Conservation (phyloP, 2,329 filamentous ascomycete species). For the Fusarium sp. region DNA sequence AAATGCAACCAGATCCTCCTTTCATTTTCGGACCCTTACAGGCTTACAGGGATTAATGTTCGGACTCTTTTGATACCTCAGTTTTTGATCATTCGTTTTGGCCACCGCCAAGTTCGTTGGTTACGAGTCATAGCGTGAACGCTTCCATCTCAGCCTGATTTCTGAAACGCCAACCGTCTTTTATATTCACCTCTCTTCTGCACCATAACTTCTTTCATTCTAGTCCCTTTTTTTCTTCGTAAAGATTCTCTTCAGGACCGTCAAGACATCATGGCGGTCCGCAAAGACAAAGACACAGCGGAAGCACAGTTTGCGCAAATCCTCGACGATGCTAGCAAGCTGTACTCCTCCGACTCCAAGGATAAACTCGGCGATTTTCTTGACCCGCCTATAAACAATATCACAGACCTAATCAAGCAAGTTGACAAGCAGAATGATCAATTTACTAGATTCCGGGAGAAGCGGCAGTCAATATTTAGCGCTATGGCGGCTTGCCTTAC, state of each 20-base stretch:
- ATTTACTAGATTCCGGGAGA: constrained; percentile 50
- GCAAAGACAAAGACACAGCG: constrained; percentile 25
- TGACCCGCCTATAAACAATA: constrained; percentile 45
- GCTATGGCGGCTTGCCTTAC: constrained; percentile 44
- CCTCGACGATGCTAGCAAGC: constrained; percentile 47
- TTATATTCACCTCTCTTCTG: not conserved
- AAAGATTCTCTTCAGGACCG: not conserved
- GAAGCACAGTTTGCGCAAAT: constrained; percentile 44
- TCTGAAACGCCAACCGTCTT: constrained; percentile 16
- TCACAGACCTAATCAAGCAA: constrained; percentile 46
- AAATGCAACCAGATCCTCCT: not conserved
- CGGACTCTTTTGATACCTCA: not conserved
- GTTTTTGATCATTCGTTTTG: constrained; percentile 4
- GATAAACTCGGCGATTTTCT: constrained; percentile 45
- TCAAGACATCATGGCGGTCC: constrained; percentile 29
- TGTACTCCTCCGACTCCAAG: constrained; percentile 44
- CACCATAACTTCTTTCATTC: no score
- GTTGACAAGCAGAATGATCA: constrained; percentile 49
- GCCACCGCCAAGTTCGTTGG: not conserved
- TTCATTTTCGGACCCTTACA: not conserved
- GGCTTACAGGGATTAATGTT: not conserved
- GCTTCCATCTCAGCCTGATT: constrained; percentile 8
- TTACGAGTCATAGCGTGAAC: constrained; percentile 3
- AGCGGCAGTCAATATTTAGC: constrained; percentile 47
- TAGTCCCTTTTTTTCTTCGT: not conserved